phyloP scores from a whole-genome alignment of 495 filamentous ascomycete genomes.

The Xylaria flabelliformis region DNA sequence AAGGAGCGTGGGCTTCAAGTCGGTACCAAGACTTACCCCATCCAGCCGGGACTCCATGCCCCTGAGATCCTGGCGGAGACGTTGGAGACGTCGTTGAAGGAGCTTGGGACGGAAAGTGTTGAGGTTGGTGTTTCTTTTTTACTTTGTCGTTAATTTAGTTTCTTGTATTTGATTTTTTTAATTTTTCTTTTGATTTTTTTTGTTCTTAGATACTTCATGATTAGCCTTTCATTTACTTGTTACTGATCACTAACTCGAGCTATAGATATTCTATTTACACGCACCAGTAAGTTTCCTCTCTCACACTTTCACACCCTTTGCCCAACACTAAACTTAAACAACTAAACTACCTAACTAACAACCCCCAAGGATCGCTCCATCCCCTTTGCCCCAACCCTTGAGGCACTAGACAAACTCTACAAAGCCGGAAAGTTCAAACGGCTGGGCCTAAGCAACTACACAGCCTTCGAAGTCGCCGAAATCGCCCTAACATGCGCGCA shows the following conservation, averaged over 20 bases:
- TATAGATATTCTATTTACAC: slow-evolving; percentile 78
- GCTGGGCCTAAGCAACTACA: slow-evolving; percentile 78
- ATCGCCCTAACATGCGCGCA: slow-evolving; percentile 73
- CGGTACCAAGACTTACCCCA: slow-evolving; percentile 69
- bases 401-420: slow-evolving; percentile 72
- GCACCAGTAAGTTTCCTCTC: slow-evolving; percentile 53
- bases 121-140: slow-evolving; percentile 50
- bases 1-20: slow-evolving; percentile 74
- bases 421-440: slow-evolving; percentile 80
- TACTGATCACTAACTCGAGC: background rate
- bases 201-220: no score
- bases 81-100: slow-evolving; percentile 68
- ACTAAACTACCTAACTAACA: background rate
- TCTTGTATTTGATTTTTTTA: background rate
- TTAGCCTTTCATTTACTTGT: background rate
- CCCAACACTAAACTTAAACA: background rate
- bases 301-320: background rate
- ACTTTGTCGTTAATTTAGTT: background rate
- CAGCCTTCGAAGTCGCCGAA: slow-evolving; percentile 85
- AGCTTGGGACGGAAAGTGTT: slow-evolving; percentile 72
- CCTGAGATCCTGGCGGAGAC: slow-evolving; percentile 37
- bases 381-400: slow-evolving; percentile 74
- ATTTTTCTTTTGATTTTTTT: no score
- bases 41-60: slow-evolving; percentile 38
- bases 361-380: slow-evolving; percentile 62